Evolutionary conservation across 306 rosid species (phyloP).

Genomic region (Quercus gilva): DNA sequence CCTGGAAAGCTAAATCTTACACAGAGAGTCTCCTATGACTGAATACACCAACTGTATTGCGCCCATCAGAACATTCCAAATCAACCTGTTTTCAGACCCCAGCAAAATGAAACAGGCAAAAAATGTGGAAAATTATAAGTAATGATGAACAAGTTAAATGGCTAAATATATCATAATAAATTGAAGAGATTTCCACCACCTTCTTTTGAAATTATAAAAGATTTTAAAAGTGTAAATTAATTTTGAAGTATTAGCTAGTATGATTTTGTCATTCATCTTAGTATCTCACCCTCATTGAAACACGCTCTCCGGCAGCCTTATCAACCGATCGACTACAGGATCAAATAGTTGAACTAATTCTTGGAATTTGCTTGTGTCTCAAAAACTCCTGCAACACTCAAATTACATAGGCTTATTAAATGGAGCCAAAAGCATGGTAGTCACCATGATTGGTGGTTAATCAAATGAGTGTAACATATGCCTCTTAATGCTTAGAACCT

Average conservation of each 20-base stretch:
- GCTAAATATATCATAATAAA: background rate
- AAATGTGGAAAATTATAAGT: background rate
- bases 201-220: background rate
- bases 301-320: slow-evolving; percentile 80
- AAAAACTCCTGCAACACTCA: slow-evolving; percentile 5
- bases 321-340: slow-evolving; percentile 82
- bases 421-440: background rate
- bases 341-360: slow-evolving; percentile 71
- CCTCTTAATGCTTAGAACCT: background rate
- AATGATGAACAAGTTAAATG: background rate
- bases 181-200: background rate
- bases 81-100: slow-evolving; percentile 56
- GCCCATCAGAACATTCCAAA: slow-evolving; percentile 77
- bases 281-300: slow-evolving; percentile 82
- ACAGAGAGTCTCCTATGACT: slow-evolving; percentile 66
- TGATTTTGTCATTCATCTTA: background rate
- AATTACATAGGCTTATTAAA: background rate
- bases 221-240: background rate
- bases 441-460: background rate
- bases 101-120: slow-evolving; percentile 1
- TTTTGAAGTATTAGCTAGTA: background rate
- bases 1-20: slow-evolving; percentile 33
- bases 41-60: slow-evolving; percentile 67
- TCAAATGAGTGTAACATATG: background rate
- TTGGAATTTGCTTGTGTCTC: slow-evolving; percentile 70